Evolutionary conservation across 2,329 filamentous ascomycete genomes (phyloP).

Genomic region (Penicillium digitatum): DNA sequence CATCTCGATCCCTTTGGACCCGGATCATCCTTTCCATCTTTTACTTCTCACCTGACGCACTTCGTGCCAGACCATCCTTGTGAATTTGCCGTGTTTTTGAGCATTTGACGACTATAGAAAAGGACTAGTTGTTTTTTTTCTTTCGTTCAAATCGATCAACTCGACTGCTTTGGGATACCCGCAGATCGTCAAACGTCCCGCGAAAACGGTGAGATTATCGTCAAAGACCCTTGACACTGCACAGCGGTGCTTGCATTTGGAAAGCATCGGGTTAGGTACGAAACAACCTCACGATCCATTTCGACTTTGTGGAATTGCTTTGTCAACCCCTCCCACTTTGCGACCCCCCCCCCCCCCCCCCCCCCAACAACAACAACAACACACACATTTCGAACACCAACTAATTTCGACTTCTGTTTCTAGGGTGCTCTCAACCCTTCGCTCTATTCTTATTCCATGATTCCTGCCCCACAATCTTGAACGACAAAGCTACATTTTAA

Average conservation of each 20-base stretch:
- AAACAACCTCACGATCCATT: not conserved
- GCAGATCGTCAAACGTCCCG: conserved; percentile 12
- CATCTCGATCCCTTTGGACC: conserved; percentile 35
- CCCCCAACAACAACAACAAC: too few species aligned
- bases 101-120: conserved; percentile 15
- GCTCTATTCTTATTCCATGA: conserved; percentile 1
- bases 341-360: conserved; percentile 6
- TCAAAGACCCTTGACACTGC: conserved; percentile 1
- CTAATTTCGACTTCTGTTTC: conserved; percentile 10
- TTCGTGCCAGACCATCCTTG: conserved; percentile 12
- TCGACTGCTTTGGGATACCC: conserved; percentile 14
- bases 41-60: conserved; percentile 21
- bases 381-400: not conserved
- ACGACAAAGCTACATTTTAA: conserved; percentile 15
- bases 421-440: not conserved
- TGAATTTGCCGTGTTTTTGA: conserved; percentile 17
- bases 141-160: conserved; percentile 10
- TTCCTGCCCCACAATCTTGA: conserved; percentile 13
- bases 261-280: conserved; percentile 1
- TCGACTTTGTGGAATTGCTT: conserved; percentile 8
- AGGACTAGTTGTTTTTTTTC: not conserved
- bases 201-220: conserved; percentile 1
- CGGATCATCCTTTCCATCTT: conserved; percentile 25
- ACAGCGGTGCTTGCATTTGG: not conserved
- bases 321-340: conserved; percentile 19